These are phyloP conservation scores for Talaromyces sp. DNA, from an alignment of 2,329 filamentous ascomycete genomes.

Conservation along the genomic window DNA sequence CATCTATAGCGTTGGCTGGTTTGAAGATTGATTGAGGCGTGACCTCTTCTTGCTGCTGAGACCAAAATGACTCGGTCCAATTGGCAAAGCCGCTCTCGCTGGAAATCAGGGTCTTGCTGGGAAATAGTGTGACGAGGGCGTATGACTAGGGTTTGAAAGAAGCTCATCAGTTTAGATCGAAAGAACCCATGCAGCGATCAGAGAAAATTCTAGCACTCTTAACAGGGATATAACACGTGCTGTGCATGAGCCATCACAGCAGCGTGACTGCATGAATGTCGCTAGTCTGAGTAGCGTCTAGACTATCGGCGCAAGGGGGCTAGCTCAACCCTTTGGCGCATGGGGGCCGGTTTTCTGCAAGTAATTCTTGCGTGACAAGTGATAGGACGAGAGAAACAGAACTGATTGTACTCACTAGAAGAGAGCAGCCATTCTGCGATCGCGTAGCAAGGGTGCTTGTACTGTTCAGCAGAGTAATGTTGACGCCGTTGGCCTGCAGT, in stretches of 20 bases:
- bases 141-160: constrained; percentile 8
- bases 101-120: constrained; percentile 18
- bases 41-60: constrained; percentile 35
- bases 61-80: constrained; percentile 31
- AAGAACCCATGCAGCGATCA: background rate
- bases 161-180: background rate
- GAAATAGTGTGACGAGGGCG: constrained; percentile 15
- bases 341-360: background rate
- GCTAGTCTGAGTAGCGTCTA: background rate
- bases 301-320: background rate
- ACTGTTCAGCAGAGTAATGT: constrained; percentile 4
- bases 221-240: background rate
- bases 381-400: background rate
- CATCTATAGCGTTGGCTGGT: constrained; percentile 28
- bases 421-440: constrained; percentile 3
- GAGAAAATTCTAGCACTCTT: background rate
- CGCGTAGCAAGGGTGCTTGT: background rate
- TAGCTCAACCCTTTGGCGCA: background rate
- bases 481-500: constrained; percentile 11
- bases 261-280: background rate
- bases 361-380: background rate
- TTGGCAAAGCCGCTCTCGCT: constrained; percentile 19
- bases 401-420: constrained; percentile 3
- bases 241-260: background rate
- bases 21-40: constrained; percentile 36